Evolutionary conservation across 192 early-diverging fungal species (phyloP), one percentile per base, ranked within the genome.

Genomic region (Spinellus fusiger): DNA sequence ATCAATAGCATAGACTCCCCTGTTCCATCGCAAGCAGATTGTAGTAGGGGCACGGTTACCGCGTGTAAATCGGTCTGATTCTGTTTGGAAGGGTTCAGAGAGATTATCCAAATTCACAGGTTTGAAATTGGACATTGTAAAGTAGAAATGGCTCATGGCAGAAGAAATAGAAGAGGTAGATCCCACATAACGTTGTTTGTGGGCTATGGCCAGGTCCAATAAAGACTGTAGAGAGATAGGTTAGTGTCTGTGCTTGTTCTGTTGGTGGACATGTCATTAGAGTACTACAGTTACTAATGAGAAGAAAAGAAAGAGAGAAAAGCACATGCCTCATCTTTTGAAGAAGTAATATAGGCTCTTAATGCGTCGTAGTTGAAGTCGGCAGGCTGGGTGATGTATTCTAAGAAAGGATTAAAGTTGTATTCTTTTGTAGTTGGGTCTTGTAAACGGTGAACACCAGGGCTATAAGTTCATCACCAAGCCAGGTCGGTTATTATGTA

Each of bases 161-260:
- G 80, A 69, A 22, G 89, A 89, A 64, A 93, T 86, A 4, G 92
- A 94, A 15, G 93, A 95, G 1, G 94, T 97, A n/a, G 93, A 95
- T 15, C 91, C 87, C 22, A 84, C 76, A 77, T 88, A 97, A 55
- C 70, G 75, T 56, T 68, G 64, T 0, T 77, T 71, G 35, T 77
- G 62, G 3, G 65, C 25, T 20, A 66, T 68, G 0, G 91, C 84
- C 63, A 84, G 70, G 0, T 69, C 59, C 18, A 76, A 65, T 29
- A 91, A 63, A 13, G 61, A 60, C 60, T 73, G 48, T 25, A 23
- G 9, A 23, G 16, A 28, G 0, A 28, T 25, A 63, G 1, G 6
- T 52, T 7, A 35, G 16, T 12, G 6, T 3, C 5, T 54, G 3
- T 52, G 1, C 3, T 22, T n/a, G 15, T 20, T 46, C 26, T 58